These are phyloP conservation scores for Kuraishia hungarica DNA, from an alignment of 805 yeast species.

Conservation along the genomic window DNA sequence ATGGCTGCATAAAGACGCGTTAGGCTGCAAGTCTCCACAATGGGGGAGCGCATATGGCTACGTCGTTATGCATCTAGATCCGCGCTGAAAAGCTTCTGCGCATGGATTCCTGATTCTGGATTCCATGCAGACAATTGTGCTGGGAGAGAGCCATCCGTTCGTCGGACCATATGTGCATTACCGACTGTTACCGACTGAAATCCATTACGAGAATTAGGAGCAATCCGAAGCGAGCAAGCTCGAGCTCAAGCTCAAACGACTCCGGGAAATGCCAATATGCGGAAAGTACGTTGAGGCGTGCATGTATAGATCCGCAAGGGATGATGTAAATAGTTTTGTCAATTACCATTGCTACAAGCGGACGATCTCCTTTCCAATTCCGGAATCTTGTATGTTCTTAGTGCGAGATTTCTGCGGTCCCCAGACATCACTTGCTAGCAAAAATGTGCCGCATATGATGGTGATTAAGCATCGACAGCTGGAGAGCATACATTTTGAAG, in stretches of 20 bases:
- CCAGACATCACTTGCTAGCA: too few relatives aligned
- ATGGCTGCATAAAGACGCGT: too few relatives aligned
- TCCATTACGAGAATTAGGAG: too few relatives aligned
- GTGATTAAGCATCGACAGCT: too few relatives aligned
- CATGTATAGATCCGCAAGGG: neutral
- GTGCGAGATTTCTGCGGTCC: too few relatives aligned
- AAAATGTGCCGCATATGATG: too few relatives aligned
- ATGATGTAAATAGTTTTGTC: neutral
- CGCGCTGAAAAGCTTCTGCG: neutral
- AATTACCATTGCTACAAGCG: neutral
- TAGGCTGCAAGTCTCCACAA: neutral
- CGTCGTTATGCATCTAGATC: neutral
- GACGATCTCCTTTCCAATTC: neutral
- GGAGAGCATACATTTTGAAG: too few relatives aligned
- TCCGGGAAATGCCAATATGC: neutral
- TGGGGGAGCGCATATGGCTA: neutral
- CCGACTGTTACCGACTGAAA: too few relatives aligned
- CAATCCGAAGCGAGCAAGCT: too few relatives aligned
- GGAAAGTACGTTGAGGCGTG: neutral
- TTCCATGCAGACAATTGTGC: neutral
- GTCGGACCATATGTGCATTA: neutral
- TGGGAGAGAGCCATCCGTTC: neutral
- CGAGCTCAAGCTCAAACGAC: neutral
- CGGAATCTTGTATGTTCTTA: too few relatives aligned
- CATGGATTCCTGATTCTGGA: neutral